These are phyloP conservation scores for Lepiota subincarnata DNA, from an alignment of 768 basidiomycete species.

Conservation along the genomic window DNA sequence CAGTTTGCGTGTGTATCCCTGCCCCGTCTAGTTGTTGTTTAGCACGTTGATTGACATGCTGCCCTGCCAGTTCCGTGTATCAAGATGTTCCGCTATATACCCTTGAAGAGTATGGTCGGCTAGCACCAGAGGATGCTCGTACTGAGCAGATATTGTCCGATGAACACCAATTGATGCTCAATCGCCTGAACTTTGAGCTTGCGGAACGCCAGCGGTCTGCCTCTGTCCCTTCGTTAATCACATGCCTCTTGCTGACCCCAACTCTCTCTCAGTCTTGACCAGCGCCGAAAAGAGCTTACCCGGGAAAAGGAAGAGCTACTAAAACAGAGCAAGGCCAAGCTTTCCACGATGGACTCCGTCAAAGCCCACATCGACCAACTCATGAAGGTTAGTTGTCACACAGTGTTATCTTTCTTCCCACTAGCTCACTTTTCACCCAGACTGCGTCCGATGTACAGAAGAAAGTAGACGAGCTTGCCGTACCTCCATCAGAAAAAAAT, in stretches of 20 bases:
- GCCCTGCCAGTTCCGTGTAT: constrained; percentile 70
- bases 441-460: constrained; percentile 70
- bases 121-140: constrained; percentile 67
- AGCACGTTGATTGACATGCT: neutral
- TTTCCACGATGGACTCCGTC: constrained; percentile 69
- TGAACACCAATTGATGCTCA: constrained; percentile 84
- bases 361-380: constrained; percentile 74
- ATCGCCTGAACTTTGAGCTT: constrained; percentile 82
- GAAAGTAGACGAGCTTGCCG: constrained; percentile 67
- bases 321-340: constrained; percentile 74
- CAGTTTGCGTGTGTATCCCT: constrained; percentile 73
- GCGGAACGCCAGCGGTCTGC: constrained; percentile 80
- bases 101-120: constrained; percentile 60
- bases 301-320: constrained; percentile 74
- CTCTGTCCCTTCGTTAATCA: constrained; percentile 8
- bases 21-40: neutral
- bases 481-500: constrained; percentile 26
- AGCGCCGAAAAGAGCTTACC: constrained; percentile 61
- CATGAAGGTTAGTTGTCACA: constrained; percentile 51
- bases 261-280: constrained; percentile 55
- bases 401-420: constrained; percentile 2
- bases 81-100: constrained; percentile 79
- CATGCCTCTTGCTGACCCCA: neutral
- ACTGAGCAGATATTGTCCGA: constrained; percentile 58
- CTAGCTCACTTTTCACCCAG: constrained; percentile 30